Conservation (phyloP, 441 rosid species). For the Erodium texanum region DNA sequence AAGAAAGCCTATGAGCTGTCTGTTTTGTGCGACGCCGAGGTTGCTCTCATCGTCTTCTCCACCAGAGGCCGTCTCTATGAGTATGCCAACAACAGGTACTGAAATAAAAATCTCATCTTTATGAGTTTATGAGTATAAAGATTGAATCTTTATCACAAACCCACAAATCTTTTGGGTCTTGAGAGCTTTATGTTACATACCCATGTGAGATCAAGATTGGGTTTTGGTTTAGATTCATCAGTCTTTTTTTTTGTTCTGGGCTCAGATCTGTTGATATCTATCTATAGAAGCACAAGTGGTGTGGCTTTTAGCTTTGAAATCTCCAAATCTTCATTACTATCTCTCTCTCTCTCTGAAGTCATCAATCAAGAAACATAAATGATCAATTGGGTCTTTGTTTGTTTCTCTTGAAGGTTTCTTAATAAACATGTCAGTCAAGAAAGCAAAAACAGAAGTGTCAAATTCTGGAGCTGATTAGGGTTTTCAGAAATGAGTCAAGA, state of each 20-base stretch:
- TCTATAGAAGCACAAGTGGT: no score
- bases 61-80: conserved; percentile 62
- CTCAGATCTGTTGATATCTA: background rate
- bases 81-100: conserved; percentile 51
- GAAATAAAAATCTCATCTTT: background rate
- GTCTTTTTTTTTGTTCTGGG: background rate
- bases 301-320: no score
- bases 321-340: background rate
- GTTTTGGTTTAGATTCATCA: no score
- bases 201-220: no score
- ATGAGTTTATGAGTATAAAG: background rate
- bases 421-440: conserved; percentile 14
- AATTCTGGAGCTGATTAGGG: conserved; percentile 25
- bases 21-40: conserved; percentile 55
- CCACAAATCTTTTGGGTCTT: background rate
- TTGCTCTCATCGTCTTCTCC: conserved; percentile 55
- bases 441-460: background rate
- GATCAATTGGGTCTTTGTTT: background rate
- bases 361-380: no score
- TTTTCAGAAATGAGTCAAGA: conserved; percentile 7
- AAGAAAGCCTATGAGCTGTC: conserved; percentile 65
- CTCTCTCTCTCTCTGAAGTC: no score
- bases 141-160: background rate
- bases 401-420: background rate
- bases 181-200: no score